phyloP scores from a whole-genome alignment of 345 rosid species.

The Lagerstroemia speciosa region DNA sequence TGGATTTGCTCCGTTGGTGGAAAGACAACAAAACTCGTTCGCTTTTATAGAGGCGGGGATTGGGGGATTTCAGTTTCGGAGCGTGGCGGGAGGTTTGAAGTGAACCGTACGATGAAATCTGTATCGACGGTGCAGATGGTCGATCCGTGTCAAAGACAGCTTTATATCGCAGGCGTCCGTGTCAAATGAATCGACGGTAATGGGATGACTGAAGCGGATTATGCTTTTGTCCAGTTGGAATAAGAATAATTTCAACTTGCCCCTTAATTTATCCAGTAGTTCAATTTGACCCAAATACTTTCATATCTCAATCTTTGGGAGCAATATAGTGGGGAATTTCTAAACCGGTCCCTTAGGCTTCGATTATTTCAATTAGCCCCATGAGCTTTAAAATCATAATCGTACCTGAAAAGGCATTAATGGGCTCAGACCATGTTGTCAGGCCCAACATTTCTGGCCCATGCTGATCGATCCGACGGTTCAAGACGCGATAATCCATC shows the following conservation, averaged over 20 bases:
- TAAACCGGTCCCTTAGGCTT: not conserved
- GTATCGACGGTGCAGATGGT: not conserved
- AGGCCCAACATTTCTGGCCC: too few relatives aligned
- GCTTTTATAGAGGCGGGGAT: not conserved
- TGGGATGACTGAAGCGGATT: not conserved
- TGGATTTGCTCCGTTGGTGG: too few relatives aligned
- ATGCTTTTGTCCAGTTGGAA: not conserved
- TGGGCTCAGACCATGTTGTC: not conserved
- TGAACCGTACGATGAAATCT: not conserved
- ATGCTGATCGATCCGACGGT: too few relatives aligned
- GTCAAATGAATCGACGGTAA: not conserved
- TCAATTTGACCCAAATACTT: not conserved
- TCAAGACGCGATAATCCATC: too few relatives aligned
- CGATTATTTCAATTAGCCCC: not conserved
- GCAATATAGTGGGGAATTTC: not conserved
- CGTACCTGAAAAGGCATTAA: not conserved
- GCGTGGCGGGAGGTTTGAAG: not conserved
- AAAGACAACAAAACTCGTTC: not conserved
- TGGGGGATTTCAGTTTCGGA: not conserved
- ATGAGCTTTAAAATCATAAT: not conserved
- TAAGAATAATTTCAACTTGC: not conserved
- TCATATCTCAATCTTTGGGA: not conserved
- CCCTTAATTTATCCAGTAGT: not conserved
- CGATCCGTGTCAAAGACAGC: not conserved
- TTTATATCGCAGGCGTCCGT: not conserved